Evolutionary conservation across 2,329 filamentous ascomycete species (phyloP).

Genomic region (Bipolaris sorokiniana): DNA sequence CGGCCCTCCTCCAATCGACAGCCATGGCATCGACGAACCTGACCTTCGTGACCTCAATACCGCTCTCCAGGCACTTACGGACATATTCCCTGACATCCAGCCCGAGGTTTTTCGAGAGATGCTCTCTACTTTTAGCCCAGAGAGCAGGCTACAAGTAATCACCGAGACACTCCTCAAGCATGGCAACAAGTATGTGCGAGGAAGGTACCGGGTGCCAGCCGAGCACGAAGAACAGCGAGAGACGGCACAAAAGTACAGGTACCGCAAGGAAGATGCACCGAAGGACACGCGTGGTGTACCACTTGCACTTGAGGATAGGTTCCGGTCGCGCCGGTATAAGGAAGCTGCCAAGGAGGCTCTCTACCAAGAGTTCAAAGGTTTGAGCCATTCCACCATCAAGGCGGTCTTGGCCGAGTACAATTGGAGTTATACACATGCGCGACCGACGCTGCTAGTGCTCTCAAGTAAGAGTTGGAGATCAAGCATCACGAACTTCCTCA

Average conservation of each 20-base stretch:
- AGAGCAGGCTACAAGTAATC: constrained; percentile 77
- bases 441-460: constrained; percentile 71
- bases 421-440: constrained; percentile 75
- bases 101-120: constrained; percentile 84
- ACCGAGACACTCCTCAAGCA: constrained; percentile 79
- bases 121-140: constrained; percentile 74
- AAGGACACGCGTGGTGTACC: constrained; percentile 43
- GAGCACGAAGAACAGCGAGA: constrained; percentile 46
- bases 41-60: constrained; percentile 74
- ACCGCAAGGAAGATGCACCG: constrained; percentile 37
- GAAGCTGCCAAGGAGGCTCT: constrained; percentile 71
- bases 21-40: constrained; percentile 56
- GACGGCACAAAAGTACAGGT: constrained; percentile 42
- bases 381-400: constrained; percentile 75
- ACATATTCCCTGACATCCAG: constrained; percentile 80
- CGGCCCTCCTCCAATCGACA: constrained; percentile 7
- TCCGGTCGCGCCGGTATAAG: constrained; percentile 71
- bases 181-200: constrained; percentile 71
- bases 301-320: constrained; percentile 67
- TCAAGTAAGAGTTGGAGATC: constrained; percentile 79
- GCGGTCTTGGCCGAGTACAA: constrained; percentile 82
- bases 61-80: constrained; percentile 70
- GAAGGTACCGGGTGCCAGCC: constrained; percentile 58
- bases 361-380: constrained; percentile 75
- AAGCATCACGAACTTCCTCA: constrained; percentile 72